phyloP scores from a whole-genome alignment of 2,329 filamentous ascomycete species.

The Neonectria sp. region DNA sequence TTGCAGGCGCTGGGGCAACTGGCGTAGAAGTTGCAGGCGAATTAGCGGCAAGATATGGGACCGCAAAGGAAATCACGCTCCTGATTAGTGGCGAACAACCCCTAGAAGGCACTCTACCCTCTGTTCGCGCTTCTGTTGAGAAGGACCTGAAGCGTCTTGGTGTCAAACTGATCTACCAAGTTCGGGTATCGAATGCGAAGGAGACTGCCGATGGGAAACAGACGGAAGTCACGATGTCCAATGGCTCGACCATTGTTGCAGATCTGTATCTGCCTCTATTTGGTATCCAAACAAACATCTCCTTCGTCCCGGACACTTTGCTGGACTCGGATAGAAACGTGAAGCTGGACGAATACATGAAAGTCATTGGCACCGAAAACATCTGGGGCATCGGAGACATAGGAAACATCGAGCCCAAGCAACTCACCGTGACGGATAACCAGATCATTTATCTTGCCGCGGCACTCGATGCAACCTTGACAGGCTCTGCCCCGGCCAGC shows the following conservation, averaged over 20 bases:
- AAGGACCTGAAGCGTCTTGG: constrained; percentile 47
- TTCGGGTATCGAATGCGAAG: constrained; percentile 49
- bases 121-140: constrained; percentile 50
- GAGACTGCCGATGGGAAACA: constrained; percentile 22
- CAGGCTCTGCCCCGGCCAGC: constrained; percentile 21
- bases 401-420: constrained; percentile 58
- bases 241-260: constrained; percentile 48
- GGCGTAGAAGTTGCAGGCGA: constrained; percentile 58
- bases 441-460: constrained; percentile 52
- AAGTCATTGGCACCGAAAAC: constrained; percentile 51
- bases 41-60: constrained; percentile 51
- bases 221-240: constrained; percentile 49
- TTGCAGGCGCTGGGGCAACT: constrained; percentile 57
- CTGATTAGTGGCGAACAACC: constrained; percentile 41
- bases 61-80: constrained; percentile 48
- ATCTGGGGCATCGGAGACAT: constrained; percentile 61
- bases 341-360: constrained; percentile 52
- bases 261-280: constrained; percentile 62
- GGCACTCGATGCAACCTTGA: constrained; percentile 49
- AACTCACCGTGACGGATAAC: constrained; percentile 50
- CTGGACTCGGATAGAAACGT: constrained; percentile 53
- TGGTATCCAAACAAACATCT: constrained; percentile 60
- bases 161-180: constrained; percentile 49
- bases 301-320: constrained; percentile 54
- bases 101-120: constrained; percentile 36